These are phyloP conservation scores for Diddensiella transvaalensis DNA, from an alignment of 805 yeast genomes.

Conservation along the genomic window DNA sequence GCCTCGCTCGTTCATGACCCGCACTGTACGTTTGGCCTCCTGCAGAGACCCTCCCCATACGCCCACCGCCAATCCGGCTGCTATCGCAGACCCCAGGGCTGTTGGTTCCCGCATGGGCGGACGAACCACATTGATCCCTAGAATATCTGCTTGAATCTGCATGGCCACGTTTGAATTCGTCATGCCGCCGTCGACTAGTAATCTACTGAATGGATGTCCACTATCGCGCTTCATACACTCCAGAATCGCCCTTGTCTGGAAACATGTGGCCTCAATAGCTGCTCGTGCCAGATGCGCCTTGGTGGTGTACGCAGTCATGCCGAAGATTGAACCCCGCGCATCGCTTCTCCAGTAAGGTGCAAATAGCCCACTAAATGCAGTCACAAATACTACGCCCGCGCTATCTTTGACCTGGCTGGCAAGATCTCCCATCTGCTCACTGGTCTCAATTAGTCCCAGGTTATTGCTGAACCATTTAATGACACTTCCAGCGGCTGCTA, in stretches of 20 bases:
- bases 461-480: slow-evolving; percentile 94
- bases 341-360: slow-evolving; percentile 96
- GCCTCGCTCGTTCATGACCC: slow-evolving; percentile 7
- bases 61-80: slow-evolving; percentile 76
- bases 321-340: slow-evolving; percentile 89
- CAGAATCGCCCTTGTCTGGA: slow-evolving; percentile 85
- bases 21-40: slow-evolving; percentile 46
- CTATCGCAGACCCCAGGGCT: slow-evolving; percentile 94
- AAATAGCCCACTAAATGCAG: slow-evolving; percentile 90
- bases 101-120: slow-evolving; percentile 87
- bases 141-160: slow-evolving; percentile 89
- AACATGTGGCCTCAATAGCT: slow-evolving; percentile 92
- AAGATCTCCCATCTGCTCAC: slow-evolving; percentile 86
- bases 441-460: slow-evolving; percentile 71
- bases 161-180: slow-evolving; percentile 84
- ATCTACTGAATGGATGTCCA: slow-evolving; percentile 49
- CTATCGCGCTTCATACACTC: slow-evolving; percentile 87
- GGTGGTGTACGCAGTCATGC: slow-evolving; percentile 89
- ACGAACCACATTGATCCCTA: slow-evolving; percentile 81
- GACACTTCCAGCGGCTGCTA: slow-evolving; percentile 92
- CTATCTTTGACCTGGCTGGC: slow-evolving; percentile 77
- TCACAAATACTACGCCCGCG: slow-evolving; percentile 92
- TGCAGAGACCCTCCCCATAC: slow-evolving; percentile 74
- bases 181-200: slow-evolving; percentile 89
- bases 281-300: slow-evolving; percentile 91